Evolutionary conservation across 192 early-diverging fungal species (phyloP), one percentile per base, ranked within the genome.

Genomic region (Oehlia diaphana): DNA sequence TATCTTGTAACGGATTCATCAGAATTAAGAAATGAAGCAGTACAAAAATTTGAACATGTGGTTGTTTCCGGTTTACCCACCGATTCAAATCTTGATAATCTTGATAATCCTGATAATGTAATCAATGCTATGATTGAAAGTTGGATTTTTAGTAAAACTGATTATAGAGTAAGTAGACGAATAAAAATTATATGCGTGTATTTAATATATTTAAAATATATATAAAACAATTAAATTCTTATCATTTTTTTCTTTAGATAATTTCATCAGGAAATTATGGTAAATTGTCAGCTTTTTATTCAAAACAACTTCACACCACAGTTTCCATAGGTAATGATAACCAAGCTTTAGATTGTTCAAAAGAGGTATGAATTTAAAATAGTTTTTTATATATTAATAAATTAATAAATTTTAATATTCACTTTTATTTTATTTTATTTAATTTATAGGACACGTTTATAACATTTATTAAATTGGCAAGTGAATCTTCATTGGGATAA

Each of bases 1-100:
- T 87, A 82, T 78, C 62, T 87, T 8, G 78, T 87, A 65, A 87
- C 86, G 5, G 86, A 87, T 76, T 87, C 86, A 4, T 42, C 63
- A 42, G 79, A 82, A 23, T 64, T 87, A 26, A 82, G 84, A 31
- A 79, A 85, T 9, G 82, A 85, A 49, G 80, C 85, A 50, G 64
- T 74, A 23, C 49, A 80, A 12, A 69, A 83, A 76, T 82, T 85
- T 35, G 67, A 83, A 3, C 61, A 85, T 28, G 64, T 87, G 2
- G 33, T 83, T 14, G 68, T 82, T 9, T 85, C 84, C 9, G 82
- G 84, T 8, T 79, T 87, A 23, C 84, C 86, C 6, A 65, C 19
- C 13, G 26, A 65, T 65, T 14, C 64, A 28, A 31, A 13, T 9
- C 23, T 28, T 65, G 64, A 65, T 26, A 28, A 65, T 28, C 28